phyloP scores from a whole-genome alignment of 2,329 filamentous ascomycete genomes.

The Fusarium sp. region DNA sequence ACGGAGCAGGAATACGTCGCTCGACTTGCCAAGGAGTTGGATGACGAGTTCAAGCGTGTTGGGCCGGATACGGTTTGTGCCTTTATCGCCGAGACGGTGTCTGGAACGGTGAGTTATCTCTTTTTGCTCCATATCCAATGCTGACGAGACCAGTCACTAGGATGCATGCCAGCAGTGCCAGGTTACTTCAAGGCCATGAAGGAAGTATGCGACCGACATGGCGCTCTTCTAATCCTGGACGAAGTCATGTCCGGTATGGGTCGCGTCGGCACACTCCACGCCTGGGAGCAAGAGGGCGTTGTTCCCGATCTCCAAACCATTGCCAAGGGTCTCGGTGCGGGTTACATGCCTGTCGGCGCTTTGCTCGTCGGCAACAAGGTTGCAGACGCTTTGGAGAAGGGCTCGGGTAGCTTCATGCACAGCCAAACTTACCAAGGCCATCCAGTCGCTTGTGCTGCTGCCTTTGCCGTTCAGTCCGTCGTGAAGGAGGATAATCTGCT shows the following conservation, averaged over 20 bases:
- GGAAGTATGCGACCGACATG: constrained; percentile 65
- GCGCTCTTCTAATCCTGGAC: constrained; percentile 66
- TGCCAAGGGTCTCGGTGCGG: constrained; percentile 71
- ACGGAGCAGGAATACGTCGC: constrained; percentile 46
- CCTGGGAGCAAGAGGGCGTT: constrained; percentile 69
- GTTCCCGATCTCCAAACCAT: constrained; percentile 74
- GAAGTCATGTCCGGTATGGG: constrained; percentile 79
- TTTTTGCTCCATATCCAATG: constrained; percentile 27
- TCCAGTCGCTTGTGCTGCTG: constrained; percentile 54
- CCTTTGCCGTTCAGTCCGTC: constrained; percentile 51
- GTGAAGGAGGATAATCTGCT: constrained; percentile 32
- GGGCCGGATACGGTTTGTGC: constrained; percentile 34
- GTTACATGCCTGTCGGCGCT: constrained; percentile 31
- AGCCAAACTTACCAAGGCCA: constrained; percentile 67
- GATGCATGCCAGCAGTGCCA: constrained; percentile 22
- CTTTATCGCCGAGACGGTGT: constrained; percentile 37
- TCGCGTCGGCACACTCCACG: constrained; percentile 70
- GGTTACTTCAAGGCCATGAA: constrained; percentile 68
- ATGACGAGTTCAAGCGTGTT: constrained; percentile 30
- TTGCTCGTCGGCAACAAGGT: constrained; percentile 23
- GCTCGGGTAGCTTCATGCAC: constrained; percentile 59
- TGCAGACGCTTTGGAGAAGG: constrained; percentile 15
- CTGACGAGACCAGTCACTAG: constrained; percentile 19
- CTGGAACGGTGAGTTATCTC: constrained; percentile 24
- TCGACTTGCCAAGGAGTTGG: constrained; percentile 28